A percentile compares a stretch with the other conserved stretches of the same genome.
Evolutionary conservation across 805 yeast genomes (phyloP).

Genomic region (Wickerhamomyces subpelliculosus): DNA sequence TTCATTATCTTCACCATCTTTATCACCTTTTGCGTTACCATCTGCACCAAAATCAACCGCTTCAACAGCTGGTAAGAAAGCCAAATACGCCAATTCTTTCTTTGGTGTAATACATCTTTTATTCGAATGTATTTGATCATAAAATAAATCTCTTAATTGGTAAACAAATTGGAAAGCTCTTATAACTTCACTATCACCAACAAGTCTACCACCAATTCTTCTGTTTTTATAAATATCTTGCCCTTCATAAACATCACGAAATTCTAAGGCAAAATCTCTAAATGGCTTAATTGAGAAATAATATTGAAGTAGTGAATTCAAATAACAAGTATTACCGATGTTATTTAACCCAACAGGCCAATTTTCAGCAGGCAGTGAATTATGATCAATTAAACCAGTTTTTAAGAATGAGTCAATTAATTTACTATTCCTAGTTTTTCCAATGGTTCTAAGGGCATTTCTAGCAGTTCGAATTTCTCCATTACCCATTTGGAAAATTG

Average conservation of each 20-base stretch:
- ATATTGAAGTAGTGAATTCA: slow-evolving; percentile 85
- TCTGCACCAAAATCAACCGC: slow-evolving; percentile 63
- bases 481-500: slow-evolving; percentile 42
- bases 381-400: slow-evolving; percentile 57
- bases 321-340: slow-evolving; percentile 92
- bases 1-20: not conserved
- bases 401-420: slow-evolving; percentile 49
- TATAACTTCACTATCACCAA: slow-evolving; percentile 69
- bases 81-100: slow-evolving; percentile 79
- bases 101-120: slow-evolving; percentile 71
- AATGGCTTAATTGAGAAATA: slow-evolving; percentile 83
- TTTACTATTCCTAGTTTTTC: slow-evolving; percentile 45
- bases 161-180: slow-evolving; percentile 79
- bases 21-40: slow-evolving; percentile 12
- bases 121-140: slow-evolving; percentile 57
- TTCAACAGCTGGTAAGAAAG: slow-evolving; percentile 67
- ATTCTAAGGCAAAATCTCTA: slow-evolving; percentile 55
- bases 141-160: slow-evolving; percentile 62
- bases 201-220: slow-evolving; percentile 82
- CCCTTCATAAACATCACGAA: slow-evolving; percentile 32
- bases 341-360: slow-evolving; percentile 93
- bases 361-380: slow-evolving; percentile 50
- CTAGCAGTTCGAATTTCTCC: slow-evolving; percentile 52
- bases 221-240: slow-evolving; percentile 35
- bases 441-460: slow-evolving; percentile 49